Percentiles rank a stretch among this genome's conserved stretches.
Evolutionary conservation across 2,329 filamentous ascomycete species (phyloP).

Genomic region (Paramyrothecium roridum): DNA sequence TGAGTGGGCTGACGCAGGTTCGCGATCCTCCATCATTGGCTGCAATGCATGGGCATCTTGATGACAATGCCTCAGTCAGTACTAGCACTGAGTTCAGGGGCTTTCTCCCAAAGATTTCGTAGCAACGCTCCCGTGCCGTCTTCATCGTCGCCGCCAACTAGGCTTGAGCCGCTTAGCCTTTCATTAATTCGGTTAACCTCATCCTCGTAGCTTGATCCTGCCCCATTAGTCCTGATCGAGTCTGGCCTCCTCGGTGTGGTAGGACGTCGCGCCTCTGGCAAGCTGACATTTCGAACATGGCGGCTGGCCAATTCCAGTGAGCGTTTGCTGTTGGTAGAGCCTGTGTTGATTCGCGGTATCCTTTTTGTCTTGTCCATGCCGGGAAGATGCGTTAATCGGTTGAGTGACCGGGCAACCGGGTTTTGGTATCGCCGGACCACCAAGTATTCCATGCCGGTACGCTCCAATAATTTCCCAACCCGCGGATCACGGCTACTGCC

Average conservation of each 20-base stretch:
- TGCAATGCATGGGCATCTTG: not conserved
- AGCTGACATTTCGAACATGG: conserved; percentile 36
- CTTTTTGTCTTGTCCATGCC: conserved; percentile 46
- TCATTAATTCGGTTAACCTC: conserved; percentile 38
- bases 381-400: conserved; percentile 41
- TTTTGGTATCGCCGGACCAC: conserved; percentile 71
- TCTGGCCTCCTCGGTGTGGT: conserved; percentile 26
- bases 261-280: conserved; percentile 28
- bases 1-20: no score
- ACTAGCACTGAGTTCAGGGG: conserved; percentile 54
- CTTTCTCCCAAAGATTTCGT: conserved; percentile 61
- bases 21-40: not conserved
- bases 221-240: conserved; percentile 34
- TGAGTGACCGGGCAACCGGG: conserved; percentile 62
- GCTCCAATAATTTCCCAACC: conserved; percentile 62
- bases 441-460: conserved; percentile 70
- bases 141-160: conserved; percentile 46
- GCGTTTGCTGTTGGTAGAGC: conserved; percentile 33
- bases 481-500: conserved; percentile 54
- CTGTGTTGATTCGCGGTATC: conserved; percentile 40
- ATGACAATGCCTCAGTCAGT: conserved; percentile 13
- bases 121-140: conserved; percentile 49
- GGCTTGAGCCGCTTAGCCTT: conserved; percentile 46
- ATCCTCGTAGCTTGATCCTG: conserved; percentile 43
- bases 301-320: conserved; percentile 23